These are phyloP conservation scores for Austroboletus eburneus DNA, from an alignment of 768 basidiomycete species.

Conservation along the genomic window DNA sequence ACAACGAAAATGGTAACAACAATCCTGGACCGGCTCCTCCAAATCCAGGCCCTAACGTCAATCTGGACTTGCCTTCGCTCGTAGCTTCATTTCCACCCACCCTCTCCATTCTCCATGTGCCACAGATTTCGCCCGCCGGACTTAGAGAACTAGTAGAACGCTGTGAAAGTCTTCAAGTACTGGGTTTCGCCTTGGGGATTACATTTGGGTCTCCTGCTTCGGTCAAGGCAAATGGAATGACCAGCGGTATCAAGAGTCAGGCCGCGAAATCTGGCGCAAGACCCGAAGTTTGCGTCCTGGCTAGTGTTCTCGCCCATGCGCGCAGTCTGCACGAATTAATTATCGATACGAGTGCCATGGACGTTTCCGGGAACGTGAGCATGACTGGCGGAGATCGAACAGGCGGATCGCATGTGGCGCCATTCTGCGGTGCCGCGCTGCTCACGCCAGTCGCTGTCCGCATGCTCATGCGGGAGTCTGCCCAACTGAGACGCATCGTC, in stretches of 20 bases:
- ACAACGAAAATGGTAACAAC: background rate
- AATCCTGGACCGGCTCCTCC: conserved; percentile 1
- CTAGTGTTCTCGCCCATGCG: conserved; percentile 13
- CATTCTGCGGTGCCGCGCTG: conserved; percentile 14
- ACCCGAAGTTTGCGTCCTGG: conserved; percentile 13
- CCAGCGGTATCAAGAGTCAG: background rate
- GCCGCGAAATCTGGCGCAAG: background rate
- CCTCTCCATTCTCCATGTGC: conserved; percentile 27
- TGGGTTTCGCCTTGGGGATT: conserved; percentile 18
- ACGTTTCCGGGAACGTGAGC: background rate
- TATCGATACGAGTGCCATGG: conserved; percentile 11
- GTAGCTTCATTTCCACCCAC: conserved; percentile 32
- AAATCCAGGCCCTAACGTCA: conserved; percentile 16
- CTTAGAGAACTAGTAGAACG: conserved; percentile 21
- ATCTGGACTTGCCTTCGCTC: conserved; percentile 20
- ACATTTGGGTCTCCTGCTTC: conserved; percentile 4
- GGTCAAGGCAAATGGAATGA: background rate
- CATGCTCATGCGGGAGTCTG: conserved; percentile 39
- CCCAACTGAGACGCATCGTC: conserved; percentile 42
- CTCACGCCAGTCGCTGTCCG: conserved; percentile 40
- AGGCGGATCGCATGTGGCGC: background rate
- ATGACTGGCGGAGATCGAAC: background rate
- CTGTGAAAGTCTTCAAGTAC: conserved; percentile 12
- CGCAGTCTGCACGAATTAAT: conserved; percentile 13
- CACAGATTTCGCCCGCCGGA: conserved; percentile 17